Evolutionary conservation across 192 early-diverging fungal species (phyloP), one percentile per base, ranked within the genome.

Genomic region (Entrophospora sp.): DNA sequence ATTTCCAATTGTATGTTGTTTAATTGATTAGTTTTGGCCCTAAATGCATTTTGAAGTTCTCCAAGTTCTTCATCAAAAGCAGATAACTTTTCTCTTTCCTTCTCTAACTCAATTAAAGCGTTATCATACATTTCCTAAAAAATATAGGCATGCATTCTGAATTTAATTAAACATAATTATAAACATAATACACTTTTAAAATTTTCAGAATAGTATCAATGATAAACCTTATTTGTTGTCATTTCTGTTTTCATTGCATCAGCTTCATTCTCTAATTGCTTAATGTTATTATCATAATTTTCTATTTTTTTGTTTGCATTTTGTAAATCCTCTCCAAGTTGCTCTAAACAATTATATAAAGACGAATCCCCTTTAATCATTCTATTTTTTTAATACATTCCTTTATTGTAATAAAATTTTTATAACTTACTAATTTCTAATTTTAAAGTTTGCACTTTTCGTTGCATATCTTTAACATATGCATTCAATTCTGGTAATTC

Each of bases 61-160:
- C 82, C 77, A 31, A 91, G 72, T 63, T 96, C 91, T 25, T 85
- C 83, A 68, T 97, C 92, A 71, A 82, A 91, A 16, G 85, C 83
- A 16, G 79, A 67, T 20, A 95, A 73, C 49, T 82, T 79, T 38
- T 83, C 79, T 40, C 78, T 79, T 64, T 94, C 87, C 2, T 73
- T 72, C 46, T 83, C 79, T 43, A 88, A 73, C 13, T 79, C 80
- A 1, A 69, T 42, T 53, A 88, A 80, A 30, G 83, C 77, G 31
- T 77, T 63, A 42, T 83, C 79, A 5, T 81, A 70, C 34, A 74
- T 32, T 4, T 3, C 27, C 52, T 66, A 62, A 31, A 69, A 18
- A 4, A 24, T n/a, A n/a, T n/a, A n/a, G n/a, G n/a, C n/a, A n/a
- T n/a, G n/a, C n/a, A n/a, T n/a, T n/a, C n/a, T n/a, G n/a, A n/a